A percentile compares a stretch with the other conserved stretches of the same genome.
These are phyloP conservation scores for Trametes versicolor DNA, from an alignment of 1,284 basidiomycete genomes.

Conservation along the genomic window DNA sequence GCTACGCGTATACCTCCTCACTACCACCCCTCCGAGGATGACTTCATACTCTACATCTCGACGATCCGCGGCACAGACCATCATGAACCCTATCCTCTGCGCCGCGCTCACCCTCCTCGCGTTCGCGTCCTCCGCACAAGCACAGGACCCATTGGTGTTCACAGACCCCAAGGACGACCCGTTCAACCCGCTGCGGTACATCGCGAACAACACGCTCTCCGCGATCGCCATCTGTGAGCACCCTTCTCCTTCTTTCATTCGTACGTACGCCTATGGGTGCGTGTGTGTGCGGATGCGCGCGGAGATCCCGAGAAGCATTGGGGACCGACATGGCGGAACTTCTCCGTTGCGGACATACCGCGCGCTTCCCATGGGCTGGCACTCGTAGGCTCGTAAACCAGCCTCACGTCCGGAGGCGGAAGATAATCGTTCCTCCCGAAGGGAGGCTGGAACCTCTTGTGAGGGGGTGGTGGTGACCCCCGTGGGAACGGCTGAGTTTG, in stretches of 20 bases:
- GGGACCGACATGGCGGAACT: not conserved
- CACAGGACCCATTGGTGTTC: conserved; percentile 42
- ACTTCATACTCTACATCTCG: not conserved
- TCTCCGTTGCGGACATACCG: no score
- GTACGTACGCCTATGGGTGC: conserved; percentile 24
- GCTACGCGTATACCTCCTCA: not conserved
- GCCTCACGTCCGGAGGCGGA: no score
- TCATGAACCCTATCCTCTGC: conserved; percentile 2
- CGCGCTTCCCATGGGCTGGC: no score
- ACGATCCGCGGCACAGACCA: not conserved
- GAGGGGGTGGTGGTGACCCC: no score
- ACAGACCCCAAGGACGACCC: conserved; percentile 63
- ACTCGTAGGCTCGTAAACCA: no score
- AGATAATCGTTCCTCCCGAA: no score
- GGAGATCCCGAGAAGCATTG: not conserved
- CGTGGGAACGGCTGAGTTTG: no score
- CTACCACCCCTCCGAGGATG: not conserved
- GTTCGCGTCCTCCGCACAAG: conserved; percentile 20
- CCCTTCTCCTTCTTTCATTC: conserved; percentile 18
- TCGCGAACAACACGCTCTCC: conserved; percentile 66
- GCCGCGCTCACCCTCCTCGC: conserved; percentile 17
- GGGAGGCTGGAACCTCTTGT: no score
- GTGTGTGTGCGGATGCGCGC: not conserved
- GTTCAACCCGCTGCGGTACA: conserved; percentile 68
- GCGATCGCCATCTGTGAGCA: conserved; percentile 59